Conservation (phyloP, 2,329 filamentous ascomycete species). For the Fusarium acutatum region DNA sequence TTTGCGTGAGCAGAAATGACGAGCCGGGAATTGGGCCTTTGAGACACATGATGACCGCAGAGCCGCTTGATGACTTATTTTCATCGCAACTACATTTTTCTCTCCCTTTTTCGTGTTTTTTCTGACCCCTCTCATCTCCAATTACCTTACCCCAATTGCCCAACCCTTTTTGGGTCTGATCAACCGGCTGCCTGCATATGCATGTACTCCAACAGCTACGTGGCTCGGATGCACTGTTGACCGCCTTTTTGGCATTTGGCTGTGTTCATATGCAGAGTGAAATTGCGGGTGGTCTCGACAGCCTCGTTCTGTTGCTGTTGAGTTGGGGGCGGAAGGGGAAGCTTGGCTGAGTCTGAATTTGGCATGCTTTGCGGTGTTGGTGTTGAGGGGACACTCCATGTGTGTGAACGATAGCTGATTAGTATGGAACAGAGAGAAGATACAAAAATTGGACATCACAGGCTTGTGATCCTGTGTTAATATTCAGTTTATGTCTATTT, state of each 20-base stretch:
- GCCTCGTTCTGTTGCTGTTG: background rate
- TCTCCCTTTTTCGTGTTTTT: background rate
- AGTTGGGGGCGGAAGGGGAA: background rate
- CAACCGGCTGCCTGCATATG: background rate
- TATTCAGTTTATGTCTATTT: background rate
- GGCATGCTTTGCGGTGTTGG: background rate
- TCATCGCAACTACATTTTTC: background rate
- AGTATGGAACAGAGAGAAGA: background rate
- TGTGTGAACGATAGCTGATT: background rate
- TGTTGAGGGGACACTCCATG: background rate
- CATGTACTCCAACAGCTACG: background rate
- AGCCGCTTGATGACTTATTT: background rate
- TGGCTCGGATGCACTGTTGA: background rate
- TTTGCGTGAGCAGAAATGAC: background rate
- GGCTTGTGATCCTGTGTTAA: background rate
- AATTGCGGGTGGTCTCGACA: background rate
- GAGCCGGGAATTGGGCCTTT: background rate
- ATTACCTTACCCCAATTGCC: background rate
- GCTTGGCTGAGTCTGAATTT: background rate
- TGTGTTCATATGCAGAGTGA: background rate
- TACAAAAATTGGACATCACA: no score
- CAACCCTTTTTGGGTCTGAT: constrained; percentile 6
- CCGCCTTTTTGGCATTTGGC: background rate
- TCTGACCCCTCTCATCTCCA: background rate
- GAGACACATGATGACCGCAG: background rate